A percentile compares a stretch with the other conserved stretches of the same genome.
Evolutionary conservation across 2,329 filamentous ascomycete species (phyloP).

Genomic region (Colletotrichum tropicicola): DNA sequence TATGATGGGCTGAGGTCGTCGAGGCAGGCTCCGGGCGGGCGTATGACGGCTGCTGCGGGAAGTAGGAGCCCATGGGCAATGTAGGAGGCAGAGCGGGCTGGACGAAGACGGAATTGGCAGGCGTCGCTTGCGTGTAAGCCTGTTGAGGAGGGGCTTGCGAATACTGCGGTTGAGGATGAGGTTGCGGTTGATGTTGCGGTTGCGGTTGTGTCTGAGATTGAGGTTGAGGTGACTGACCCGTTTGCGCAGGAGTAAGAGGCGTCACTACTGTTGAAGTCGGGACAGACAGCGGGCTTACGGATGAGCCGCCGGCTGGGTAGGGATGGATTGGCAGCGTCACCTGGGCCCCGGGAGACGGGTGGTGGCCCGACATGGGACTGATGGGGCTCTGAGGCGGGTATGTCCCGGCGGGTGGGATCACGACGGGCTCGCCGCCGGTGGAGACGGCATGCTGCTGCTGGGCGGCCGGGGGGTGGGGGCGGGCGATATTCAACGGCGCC

Average conservation of each 20-base stretch:
- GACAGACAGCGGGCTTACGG: background rate
- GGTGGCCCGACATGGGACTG: background rate
- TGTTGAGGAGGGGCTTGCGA: background rate
- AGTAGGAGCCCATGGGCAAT: conserved; percentile 16
- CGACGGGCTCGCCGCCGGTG: background rate
- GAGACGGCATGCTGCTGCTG: background rate
- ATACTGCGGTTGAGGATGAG: background rate
- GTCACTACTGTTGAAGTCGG: background rate
- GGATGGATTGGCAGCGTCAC: conserved; percentile 8
- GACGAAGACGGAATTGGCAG: conserved; percentile 1
- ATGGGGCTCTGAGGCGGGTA: background rate
- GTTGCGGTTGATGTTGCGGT: no score
- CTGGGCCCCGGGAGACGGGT: background rate
- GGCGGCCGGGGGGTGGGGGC: background rate
- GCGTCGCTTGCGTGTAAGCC: background rate
- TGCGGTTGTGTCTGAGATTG: no score
- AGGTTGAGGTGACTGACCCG: background rate
- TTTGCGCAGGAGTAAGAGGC: background rate
- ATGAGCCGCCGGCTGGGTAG: background rate
- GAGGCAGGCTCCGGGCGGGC: background rate
- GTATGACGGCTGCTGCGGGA: conserved; percentile 24
- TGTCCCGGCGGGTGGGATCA: background rate
- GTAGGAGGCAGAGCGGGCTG: conserved; percentile 18
- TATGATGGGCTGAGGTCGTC: background rate
- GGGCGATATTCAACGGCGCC: conserved; percentile 14